These are phyloP conservation scores for Teunomyces kruisii DNA, from an alignment of 805 yeast genomes.

Conservation along the genomic window DNA sequence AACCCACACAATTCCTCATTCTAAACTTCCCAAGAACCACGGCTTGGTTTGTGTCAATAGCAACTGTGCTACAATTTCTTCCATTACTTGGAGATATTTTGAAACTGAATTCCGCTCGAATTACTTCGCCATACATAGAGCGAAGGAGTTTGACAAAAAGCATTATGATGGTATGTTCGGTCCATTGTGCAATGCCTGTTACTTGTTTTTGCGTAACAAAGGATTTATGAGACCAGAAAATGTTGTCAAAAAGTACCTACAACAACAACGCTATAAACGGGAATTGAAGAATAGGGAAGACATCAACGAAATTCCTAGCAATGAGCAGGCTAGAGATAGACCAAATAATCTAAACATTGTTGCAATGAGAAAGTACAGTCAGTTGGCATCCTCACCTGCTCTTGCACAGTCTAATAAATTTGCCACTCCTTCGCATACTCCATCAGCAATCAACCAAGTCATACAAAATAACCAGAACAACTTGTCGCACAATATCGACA, in stretches of 20 bases:
- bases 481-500: conserved; percentile 3
- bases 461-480: conserved; percentile 23
- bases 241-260: conserved; percentile 45
- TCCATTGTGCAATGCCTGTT: conserved; percentile 48
- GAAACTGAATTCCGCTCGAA: conserved; percentile 40
- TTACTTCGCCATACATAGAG: conserved; percentile 36
- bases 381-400: conserved; percentile 30
- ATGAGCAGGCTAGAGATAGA: conserved; percentile 9
- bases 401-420: conserved; percentile 26
- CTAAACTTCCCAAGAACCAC: conserved; percentile 39
- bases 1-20: conserved; percentile 40
- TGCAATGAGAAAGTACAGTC: conserved; percentile 15
- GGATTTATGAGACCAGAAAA: conserved; percentile 71
- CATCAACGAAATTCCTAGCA: conserved; percentile 8
- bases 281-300: conserved; percentile 33
- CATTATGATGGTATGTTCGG: conserved; percentile 49
- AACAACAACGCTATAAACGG: conserved; percentile 43
- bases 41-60: conserved; percentile 41
- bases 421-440: conserved; percentile 41
- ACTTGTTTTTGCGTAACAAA: conserved; percentile 46
- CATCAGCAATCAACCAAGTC: conserved; percentile 38
- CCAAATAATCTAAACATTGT: conserved; percentile 14
- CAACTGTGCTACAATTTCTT: conserved; percentile 37
- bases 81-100: conserved; percentile 46
- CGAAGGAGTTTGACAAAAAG: conserved; percentile 38